Conservation (phyloP, 371 early-diverging fungal genomes). For the Fennellomyces sp. region DNA sequence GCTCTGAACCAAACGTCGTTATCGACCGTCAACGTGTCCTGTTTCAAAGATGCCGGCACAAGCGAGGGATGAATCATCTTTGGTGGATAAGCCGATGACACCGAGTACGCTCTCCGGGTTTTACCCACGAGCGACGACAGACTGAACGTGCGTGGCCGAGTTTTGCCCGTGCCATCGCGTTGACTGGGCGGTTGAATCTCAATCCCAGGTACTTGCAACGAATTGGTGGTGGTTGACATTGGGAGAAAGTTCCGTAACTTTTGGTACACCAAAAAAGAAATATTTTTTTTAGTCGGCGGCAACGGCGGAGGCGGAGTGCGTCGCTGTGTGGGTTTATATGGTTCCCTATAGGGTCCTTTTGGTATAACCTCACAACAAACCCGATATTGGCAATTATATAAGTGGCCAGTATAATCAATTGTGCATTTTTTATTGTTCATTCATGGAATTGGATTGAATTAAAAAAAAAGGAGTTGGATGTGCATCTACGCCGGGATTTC, state of each 20-base stretch:
- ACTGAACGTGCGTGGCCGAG: slow-evolving; percentile 41
- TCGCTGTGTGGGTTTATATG: no score
- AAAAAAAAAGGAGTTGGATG: no score
- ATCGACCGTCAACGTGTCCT: slow-evolving; percentile 3
- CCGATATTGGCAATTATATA: no score
- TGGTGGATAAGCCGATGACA: slow-evolving; percentile 48
- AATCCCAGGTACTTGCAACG: slow-evolving; percentile 13
- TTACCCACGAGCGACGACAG: slow-evolving; percentile 40
- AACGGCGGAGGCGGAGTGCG: no score
- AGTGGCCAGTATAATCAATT: no score
- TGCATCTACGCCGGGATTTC: no score
- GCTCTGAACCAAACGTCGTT: slow-evolving; percentile 18
- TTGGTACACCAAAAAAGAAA: no score
- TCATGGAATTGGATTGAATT: no score
- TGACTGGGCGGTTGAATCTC: slow-evolving; percentile 18
- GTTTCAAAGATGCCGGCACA: slow-evolving; percentile 18
- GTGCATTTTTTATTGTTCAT: no score
- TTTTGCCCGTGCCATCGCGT: neutral
- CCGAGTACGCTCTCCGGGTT: slow-evolving; percentile 53
- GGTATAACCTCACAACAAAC: no score
- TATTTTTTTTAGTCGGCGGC: no score
- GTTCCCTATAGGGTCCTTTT: no score
- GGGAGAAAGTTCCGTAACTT: neutral
- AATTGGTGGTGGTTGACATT: neutral
- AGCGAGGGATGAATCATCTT: slow-evolving; percentile 26